Evolutionary conservation across 1,284 basidiomycete genomes (phyloP).

Genomic region (Trichosporon sp.): DNA sequence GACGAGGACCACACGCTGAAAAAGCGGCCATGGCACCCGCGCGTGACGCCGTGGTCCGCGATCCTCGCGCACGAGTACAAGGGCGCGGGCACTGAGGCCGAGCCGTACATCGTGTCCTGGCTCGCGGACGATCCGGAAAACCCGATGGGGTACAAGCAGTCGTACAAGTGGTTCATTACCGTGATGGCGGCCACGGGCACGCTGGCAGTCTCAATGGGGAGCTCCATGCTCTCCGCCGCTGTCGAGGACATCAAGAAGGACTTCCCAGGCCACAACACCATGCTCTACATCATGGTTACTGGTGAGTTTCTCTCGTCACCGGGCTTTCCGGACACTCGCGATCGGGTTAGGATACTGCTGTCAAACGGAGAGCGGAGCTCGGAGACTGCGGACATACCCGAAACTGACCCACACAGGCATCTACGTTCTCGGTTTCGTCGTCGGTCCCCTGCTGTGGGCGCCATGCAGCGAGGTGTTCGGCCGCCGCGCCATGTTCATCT

Average conservation of each 20-base stretch:
- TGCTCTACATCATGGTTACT: constrained; percentile 24
- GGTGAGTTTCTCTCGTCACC: neutral
- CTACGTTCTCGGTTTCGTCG: constrained; percentile 22
- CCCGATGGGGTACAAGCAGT: constrained; percentile 25
- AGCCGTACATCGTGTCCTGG: constrained; percentile 48
- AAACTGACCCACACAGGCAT: constrained; percentile 7
- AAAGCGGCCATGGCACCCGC: constrained; percentile 7
- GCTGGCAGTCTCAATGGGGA: constrained; percentile 26
- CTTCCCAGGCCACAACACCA: constrained; percentile 24
- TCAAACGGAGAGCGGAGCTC: neutral
- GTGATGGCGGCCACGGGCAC: constrained; percentile 21
- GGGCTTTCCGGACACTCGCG: neutral
- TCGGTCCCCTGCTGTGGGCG: constrained; percentile 31
- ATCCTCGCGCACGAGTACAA: constrained; percentile 9
- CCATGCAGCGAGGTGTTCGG: constrained; percentile 38
- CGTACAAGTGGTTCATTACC: constrained; percentile 36
- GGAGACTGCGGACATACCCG: neutral
- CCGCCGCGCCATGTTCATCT: constrained; percentile 46
- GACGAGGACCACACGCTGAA: constrained; percentile 7
- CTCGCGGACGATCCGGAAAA: constrained; percentile 31
- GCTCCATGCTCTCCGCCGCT: constrained; percentile 26
- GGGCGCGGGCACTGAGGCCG: constrained; percentile 39
- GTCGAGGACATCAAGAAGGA: constrained; percentile 22
- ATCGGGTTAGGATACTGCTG: too few species aligned
- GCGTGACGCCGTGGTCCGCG: constrained; percentile 11